These are phyloP conservation scores for Gossypium anomalum DNA, from an alignment of 345 rosid species.

Conservation along the genomic window DNA sequence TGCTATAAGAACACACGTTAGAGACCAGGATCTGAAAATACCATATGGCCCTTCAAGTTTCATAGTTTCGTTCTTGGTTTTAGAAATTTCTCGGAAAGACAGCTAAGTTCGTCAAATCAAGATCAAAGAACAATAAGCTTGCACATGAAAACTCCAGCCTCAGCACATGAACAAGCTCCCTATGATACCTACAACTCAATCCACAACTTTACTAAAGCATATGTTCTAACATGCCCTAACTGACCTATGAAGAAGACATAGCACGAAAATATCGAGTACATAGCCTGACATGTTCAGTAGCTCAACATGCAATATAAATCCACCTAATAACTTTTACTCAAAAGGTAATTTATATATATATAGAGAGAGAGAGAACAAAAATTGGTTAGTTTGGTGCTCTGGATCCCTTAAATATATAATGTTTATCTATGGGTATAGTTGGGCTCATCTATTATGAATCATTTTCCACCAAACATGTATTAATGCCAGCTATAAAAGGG, in stretches of 20 bases:
- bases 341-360: neutral
- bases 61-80: neutral
- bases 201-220: neutral
- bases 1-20: conserved; percentile 22
- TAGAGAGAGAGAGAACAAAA: neutral
- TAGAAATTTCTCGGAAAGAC: neutral
- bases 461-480: neutral
- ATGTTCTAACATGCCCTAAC: neutral
- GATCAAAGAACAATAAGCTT: neutral
- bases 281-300: neutral
- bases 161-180: neutral
- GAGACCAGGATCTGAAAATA: neutral
- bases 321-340: neutral
- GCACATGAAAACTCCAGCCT: neutral
- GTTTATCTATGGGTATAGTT: neutral
- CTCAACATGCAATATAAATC: neutral
- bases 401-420: neutral
- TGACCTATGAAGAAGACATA: neutral
- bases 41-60: neutral
- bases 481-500: neutral
- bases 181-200: neutral
- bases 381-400: neutral
- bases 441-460: neutral
- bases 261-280: neutral
- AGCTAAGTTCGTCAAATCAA: neutral